Conservation (phyloP, 192 early-diverging fungal species). For the Entomortierella parvispora region DNA sequence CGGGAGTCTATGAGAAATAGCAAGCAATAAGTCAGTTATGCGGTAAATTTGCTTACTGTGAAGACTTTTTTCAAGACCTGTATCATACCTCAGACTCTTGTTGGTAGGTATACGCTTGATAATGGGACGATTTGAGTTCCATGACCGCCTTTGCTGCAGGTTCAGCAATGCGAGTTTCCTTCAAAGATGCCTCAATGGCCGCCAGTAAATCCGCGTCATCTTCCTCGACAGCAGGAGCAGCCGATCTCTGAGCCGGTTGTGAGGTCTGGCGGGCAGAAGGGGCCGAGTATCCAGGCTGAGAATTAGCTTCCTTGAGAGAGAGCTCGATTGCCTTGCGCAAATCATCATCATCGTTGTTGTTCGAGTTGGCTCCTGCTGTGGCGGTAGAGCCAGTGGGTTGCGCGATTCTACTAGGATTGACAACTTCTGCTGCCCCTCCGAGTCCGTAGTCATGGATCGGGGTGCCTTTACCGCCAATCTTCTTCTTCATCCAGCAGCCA, state of each 20-base stretch:
- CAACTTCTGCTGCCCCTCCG: constrained; percentile 57
- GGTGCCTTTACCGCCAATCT: constrained; percentile 41
- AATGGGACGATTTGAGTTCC: constrained; percentile 3
- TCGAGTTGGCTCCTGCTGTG: too few species aligned
- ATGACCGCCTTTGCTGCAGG: constrained; percentile 4
- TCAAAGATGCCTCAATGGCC: constrained; percentile 82
- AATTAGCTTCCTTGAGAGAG: constrained; percentile 82
- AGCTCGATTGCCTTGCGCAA: constrained; percentile 92
- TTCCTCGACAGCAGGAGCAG: constrained; percentile 54
- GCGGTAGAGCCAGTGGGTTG: constrained; percentile 34
- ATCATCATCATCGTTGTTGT: constrained; percentile 80
- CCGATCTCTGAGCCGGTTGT: constrained; percentile 2
- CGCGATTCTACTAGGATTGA: constrained; percentile 27
- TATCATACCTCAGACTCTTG: constrained; percentile 23
- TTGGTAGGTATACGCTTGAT: constrained; percentile 34
- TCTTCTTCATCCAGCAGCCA: constrained; percentile 82
- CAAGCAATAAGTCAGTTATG: too few species aligned
- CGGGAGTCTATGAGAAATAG: constrained; percentile 25
- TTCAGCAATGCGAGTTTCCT: constrained; percentile 62
- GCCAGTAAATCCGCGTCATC: constrained; percentile 78
- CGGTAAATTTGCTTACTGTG: too few species aligned
- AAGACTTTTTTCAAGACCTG: too few species aligned
- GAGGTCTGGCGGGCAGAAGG: constrained; percentile 16
- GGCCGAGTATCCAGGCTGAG: constrained; percentile 59
- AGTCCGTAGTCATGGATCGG: constrained; percentile 17